Base-by-base conservation (phyloP, 164 flowering plant genomes). In the Sextonia rubra region DNA sequence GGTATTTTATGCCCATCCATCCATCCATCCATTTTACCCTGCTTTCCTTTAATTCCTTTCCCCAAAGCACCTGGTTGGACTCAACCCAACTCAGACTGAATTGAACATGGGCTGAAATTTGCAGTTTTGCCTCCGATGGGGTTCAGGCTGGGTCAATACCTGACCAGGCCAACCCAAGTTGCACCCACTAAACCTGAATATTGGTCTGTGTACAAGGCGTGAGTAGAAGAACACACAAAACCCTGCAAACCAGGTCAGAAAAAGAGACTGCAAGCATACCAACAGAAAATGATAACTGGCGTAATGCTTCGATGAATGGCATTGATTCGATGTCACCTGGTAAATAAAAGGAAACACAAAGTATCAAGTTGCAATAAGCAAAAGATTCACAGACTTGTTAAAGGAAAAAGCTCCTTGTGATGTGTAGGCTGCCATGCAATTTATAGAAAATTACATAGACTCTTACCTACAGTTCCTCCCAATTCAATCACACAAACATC, bases 311-410 rank as follows among this genome's bases (percentile, higher is more conserved):
- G 48, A 91, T 89, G 73, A 96, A 96, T 74, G 99, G 98, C 99
- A 96, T 96, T 7, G 98, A 96, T 79, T 96, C 98, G 76, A 93
- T 96, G 77, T 96, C 99, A 82, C 98, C 99, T 93, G 58, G 27
- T 7, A 37, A 29, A 47, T 55, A 37, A 47, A 61, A 74, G 14
- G 32, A 60, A 2, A 32, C 12, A 26, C 18, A 70, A 81, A 27
- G 69, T 3, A 20, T 22, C 27, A 52, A 32, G 26, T 25, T 7
- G 14, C 11, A 60, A 44, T 25, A 37, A 9, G 11, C 22, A 30
- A 60, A 62, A 23, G n/a, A 25, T 69, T 64, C 66, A 47, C 25
- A 22, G 61, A 55, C 69, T 17, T 63, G 56, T 12, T 23, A 47
- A 62, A 48, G 26, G 26, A 27, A 47, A 64, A 7, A 8, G 17